Evolutionary conservation across 2,329 filamentous ascomycete genomes (phyloP).

Genomic region (Aspergillus flavus): DNA sequence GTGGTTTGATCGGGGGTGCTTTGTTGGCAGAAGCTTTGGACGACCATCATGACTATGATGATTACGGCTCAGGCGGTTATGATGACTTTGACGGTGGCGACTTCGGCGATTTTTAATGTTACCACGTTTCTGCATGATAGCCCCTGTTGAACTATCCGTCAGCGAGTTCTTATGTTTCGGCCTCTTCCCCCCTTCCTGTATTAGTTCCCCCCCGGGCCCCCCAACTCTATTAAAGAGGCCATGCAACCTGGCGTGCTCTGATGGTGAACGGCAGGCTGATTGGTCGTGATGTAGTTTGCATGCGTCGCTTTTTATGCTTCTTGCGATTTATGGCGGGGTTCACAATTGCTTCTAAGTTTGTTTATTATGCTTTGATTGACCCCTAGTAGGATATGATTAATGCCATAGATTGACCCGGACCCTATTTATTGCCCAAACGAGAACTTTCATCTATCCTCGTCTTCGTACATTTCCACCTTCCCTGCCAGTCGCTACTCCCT

Average conservation of each 20-base stretch:
- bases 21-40: constrained; percentile 70
- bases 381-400: neutral
- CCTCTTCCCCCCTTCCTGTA: neutral
- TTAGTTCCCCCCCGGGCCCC: neutral
- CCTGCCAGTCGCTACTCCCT: constrained; percentile 29
- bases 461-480: constrained; percentile 29
- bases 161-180: neutral
- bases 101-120: constrained; percentile 21
- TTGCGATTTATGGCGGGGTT: neutral
- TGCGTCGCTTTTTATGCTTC: neutral
- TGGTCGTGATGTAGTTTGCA: neutral
- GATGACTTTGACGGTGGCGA: constrained; percentile 33
- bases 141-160: neutral
- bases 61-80: constrained; percentile 7
- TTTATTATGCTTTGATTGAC: neutral
- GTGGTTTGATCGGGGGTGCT: constrained; percentile 77
- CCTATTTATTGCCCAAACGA: neutral
- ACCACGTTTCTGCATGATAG: neutral
- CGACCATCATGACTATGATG: constrained; percentile 52
- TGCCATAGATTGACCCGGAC: constrained; percentile 5
- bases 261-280: neutral
- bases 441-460: constrained; percentile 28
- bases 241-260: neutral
- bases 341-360: neutral
- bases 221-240: neutral